Conservation (phyloP, 1,284 basidiomycete species). For the Tilletiopsis washingtonensis region DNA sequence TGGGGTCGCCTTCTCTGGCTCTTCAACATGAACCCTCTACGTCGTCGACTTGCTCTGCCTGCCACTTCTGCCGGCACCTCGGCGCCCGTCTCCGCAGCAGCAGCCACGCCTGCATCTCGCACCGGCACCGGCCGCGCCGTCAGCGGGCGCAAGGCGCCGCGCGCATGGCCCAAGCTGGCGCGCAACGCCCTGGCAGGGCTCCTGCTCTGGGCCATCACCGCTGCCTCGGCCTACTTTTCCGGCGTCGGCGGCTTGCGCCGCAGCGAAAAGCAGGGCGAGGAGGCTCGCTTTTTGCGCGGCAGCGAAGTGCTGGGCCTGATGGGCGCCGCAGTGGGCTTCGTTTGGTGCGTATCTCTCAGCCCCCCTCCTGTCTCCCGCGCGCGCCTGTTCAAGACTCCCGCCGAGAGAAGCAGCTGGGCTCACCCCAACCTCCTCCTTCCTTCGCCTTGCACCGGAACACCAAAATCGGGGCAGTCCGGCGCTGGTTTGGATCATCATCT, state of each 20-base stretch:
- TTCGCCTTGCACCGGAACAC: too few species aligned
- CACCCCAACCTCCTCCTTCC: too few species aligned
- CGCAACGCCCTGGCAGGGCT: conserved; percentile 32
- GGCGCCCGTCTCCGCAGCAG: too few species aligned
- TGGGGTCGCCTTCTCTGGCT: conserved; percentile 36
- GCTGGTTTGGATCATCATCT: conserved; percentile 41
- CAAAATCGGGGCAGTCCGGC: too few species aligned
- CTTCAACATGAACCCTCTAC: conserved; percentile 8
- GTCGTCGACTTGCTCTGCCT: too few species aligned
- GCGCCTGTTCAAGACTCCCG: too few species aligned
- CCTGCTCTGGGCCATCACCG: conserved; percentile 33
- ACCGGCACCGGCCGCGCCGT: too few species aligned
- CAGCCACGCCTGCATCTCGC: too few species aligned
- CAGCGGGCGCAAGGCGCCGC: conserved; percentile 9
- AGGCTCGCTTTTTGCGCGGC: conserved; percentile 34
- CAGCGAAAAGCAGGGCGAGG: conserved; percentile 32
- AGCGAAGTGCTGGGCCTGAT: conserved; percentile 35
- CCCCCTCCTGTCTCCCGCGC: too few species aligned
- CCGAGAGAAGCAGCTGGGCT: too few species aligned
- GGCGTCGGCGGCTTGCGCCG: conserved; percentile 31
- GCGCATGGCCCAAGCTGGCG: conserved; percentile 28
- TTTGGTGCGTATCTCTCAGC: too few species aligned
- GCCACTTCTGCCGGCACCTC: too few species aligned
- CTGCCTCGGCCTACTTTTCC: conserved; percentile 32
- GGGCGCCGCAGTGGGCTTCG: conserved; percentile 38